These are phyloP conservation scores for Lasiosphaeriaceae sp. DNA, from an alignment of 495 filamentous ascomycete species.

Conservation along the genomic window DNA sequence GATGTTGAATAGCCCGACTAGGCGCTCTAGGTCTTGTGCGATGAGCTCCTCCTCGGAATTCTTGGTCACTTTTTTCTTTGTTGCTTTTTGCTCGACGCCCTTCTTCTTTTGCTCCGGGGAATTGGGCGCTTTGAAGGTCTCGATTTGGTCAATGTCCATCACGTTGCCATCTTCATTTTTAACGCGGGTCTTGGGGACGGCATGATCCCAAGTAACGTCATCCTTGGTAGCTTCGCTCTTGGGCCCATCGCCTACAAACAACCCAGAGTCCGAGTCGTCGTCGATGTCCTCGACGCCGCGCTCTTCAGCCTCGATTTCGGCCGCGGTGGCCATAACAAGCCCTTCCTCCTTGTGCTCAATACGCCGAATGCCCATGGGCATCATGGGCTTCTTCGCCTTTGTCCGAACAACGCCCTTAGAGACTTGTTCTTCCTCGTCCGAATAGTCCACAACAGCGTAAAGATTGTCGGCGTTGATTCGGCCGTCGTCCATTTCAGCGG, in stretches of 20 bases:
- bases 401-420: constrained; percentile 12
- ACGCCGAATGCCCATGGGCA: constrained; percentile 49
- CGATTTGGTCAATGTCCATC: constrained; percentile 36
- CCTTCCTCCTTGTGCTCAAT: constrained; percentile 51
- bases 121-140: constrained; percentile 21
- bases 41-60: constrained; percentile 35
- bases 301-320: constrained; percentile 42
- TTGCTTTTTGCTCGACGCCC: constrained; percentile 21
- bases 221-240: constrained; percentile 20
- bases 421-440: constrained; percentile 25
- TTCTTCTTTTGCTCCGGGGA: constrained; percentile 34
- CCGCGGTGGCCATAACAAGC: constrained; percentile 50
- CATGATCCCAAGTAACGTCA: constrained; percentile 30
- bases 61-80: constrained; percentile 26
- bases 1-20: constrained; percentile 31
- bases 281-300: constrained; percentile 28
- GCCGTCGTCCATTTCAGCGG: constrained; percentile 24
- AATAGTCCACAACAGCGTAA: constrained; percentile 25
- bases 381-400: constrained; percentile 21
- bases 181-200: constrained; percentile 23
- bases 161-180: constrained; percentile 29
- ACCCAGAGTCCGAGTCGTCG: constrained; percentile 40
- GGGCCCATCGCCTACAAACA: constrained; percentile 32
- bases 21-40: constrained; percentile 25
- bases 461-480: constrained; percentile 43